Conservation (phyloP, 257 asterid genomes). For the Apocynum venetum region DNA sequence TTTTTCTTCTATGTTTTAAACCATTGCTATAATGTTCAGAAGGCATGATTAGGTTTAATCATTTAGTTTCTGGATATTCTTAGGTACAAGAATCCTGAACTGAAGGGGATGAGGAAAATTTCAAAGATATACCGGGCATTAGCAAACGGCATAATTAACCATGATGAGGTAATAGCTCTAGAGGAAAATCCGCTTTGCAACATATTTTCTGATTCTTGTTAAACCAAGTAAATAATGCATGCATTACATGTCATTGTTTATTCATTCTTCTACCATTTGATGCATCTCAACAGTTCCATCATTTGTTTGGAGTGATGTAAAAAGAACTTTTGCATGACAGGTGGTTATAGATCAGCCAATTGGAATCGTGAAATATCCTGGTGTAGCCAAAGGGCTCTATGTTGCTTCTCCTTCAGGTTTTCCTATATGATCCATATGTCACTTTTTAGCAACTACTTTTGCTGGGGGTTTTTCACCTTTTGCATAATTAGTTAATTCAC, state of each 20-base stretch:
- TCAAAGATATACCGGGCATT: constrained; percentile 81
- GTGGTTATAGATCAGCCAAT: constrained; percentile 78
- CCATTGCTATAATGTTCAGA: neutral
- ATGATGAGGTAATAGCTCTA: constrained; percentile 54
- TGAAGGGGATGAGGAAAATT: constrained; percentile 52
- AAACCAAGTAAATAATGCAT: neutral
- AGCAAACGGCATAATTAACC: constrained; percentile 59
- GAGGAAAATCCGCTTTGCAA: constrained; percentile 6
- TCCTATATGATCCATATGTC: neutral
- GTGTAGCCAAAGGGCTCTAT: constrained; percentile 90
- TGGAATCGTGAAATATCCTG: constrained; percentile 85
- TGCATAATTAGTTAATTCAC: constrained; percentile 15
- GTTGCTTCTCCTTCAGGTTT: constrained; percentile 92
- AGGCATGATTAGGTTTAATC: neutral
- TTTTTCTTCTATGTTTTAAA: neutral
- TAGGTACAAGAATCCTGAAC: constrained; percentile 42
- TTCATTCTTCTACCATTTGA: neutral
- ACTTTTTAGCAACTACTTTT: neutral
- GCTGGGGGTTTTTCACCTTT: neutral
- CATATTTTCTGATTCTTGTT: neutral
- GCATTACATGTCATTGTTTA: neutral
- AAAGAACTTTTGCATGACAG: constrained; percentile 36
- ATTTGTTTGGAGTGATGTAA: neutral
- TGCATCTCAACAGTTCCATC: neutral
- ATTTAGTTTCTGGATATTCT: constrained; percentile 1